phyloP scores from a whole-genome alignment of 163 green algal genomes.

The Chlamydomonas reinhardtii region DNA sequence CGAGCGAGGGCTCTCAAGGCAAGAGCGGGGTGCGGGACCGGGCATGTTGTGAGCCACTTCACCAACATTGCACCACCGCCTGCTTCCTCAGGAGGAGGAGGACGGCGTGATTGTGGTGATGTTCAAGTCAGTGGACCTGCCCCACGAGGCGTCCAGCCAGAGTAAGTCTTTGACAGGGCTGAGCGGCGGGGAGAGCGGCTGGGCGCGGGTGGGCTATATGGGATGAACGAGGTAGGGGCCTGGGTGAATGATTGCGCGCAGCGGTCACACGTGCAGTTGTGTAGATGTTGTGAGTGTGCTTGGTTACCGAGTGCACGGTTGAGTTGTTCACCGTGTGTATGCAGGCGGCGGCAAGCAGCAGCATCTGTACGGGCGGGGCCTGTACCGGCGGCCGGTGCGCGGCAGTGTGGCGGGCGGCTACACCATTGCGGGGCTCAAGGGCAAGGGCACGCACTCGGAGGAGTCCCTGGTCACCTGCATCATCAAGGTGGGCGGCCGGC shows the following conservation, averaged over 20 bases:
- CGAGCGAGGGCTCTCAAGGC: too few species aligned
- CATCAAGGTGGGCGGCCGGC: conserved; percentile 56
- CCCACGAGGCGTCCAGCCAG: conserved; percentile 6
- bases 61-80: too few species aligned
- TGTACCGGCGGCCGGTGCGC: conserved; percentile 47
- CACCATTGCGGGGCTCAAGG: conserved; percentile 60
- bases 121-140: conserved; percentile 31
- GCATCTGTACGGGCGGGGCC: conserved; percentile 16
- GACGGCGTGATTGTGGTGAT: conserved; percentile 26
- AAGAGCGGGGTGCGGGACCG: too few species aligned
- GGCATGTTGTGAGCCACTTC: too few species aligned
- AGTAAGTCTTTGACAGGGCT: not conserved
- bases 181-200: too few species aligned
- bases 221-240: too few species aligned
- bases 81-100: conserved; percentile 38
- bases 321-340: too few species aligned
- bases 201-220: too few species aligned
- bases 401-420: conserved; percentile 63
- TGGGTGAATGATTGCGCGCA: too few species aligned
- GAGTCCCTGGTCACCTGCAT: conserved; percentile 72
- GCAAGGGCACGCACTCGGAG: conserved; percentile 25
- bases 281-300: too few species aligned
- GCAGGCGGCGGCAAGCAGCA: not conserved
- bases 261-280: too few species aligned
- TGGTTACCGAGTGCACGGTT: too few species aligned